Base-by-base conservation (phyloP, 192 early-diverging fungal species). In the Funneliformis geosporum region DNA sequence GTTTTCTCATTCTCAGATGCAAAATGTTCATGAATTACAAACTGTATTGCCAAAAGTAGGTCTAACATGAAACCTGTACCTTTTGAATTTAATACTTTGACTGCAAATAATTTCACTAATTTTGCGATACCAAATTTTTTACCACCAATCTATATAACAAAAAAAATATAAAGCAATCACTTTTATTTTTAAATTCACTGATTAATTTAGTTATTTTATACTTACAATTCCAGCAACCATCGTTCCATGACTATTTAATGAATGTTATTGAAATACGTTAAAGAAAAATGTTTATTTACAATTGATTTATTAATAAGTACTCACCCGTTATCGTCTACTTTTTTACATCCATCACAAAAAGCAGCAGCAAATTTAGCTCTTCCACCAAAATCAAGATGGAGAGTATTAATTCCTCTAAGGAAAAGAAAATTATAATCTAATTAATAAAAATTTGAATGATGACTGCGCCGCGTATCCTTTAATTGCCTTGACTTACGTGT, bases 191-290 rank as follows among this genome's bases (percentile, higher is more conserved):
- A 16, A 14, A 14, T 11, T 46, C 12, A 46, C 88, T 42, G 91
- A 81, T 60, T 89, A 70, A 44, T 85, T 87, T 27, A 83, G 88
- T 39, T 77, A 79, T 79, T 90, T 91, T 42, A 90, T 90, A 43
- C 42, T 2, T 10, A 42, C 92, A 2, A 94, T 94, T 50, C 94
- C 95, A 1, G 96, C 93, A 50, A 91, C 90, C 81, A 96, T 95
- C 14, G 95, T 92, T 76, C 95, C 95, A 76, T 95, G 91, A 44
- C 33, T 33, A 33, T 33, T 33, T 2, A 2, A 33, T 33, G 33
- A 33, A 33, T 33, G 33, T 33, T 33, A 33, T 33, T 33, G 2
- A 33, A 33, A 33, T 33, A 33, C 2, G 2, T 33, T 33, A 33
- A 33, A 33, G 33, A 33, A 33, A 33, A 33, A 2, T 33, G 33